phyloP scores from a whole-genome alignment of 1,139 yeast genomes.

The Geotrichum candidum region DNA sequence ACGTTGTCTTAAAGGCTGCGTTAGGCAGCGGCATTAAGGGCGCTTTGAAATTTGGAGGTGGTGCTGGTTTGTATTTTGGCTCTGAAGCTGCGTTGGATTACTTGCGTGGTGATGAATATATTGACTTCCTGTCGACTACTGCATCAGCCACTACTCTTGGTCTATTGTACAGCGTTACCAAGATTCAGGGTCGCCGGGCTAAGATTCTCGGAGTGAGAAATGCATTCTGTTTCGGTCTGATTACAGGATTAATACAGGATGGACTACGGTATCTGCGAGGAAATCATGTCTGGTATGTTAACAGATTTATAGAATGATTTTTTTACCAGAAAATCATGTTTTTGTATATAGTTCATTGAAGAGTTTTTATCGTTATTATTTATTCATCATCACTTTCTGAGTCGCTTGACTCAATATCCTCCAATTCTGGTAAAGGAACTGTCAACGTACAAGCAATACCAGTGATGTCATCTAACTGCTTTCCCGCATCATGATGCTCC shows the following conservation, averaged over 20 bases:
- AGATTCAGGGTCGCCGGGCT: constrained; percentile 36
- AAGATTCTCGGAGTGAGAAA: constrained; percentile 45
- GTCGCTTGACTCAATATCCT: constrained; percentile 54
- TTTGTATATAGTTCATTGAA: not conserved
- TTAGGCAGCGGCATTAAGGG: constrained; percentile 42
- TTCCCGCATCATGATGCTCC: constrained; percentile 83
- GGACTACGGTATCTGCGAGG: constrained; percentile 51
- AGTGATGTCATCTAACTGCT: constrained; percentile 79
- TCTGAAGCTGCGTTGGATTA: constrained; percentile 58
- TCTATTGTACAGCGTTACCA: constrained; percentile 40
- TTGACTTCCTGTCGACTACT: constrained; percentile 59
- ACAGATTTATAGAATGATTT: not conserved
- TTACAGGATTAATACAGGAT: constrained; percentile 63
- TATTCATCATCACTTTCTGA: constrained; percentile 10
- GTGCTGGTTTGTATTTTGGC: constrained; percentile 51
- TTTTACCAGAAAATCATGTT: not conserved
- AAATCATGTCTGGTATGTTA: constrained; percentile 55
- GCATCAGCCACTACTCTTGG: constrained; percentile 52
- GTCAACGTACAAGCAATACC: constrained; percentile 86
- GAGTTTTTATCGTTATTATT: not conserved
- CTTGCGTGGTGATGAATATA: constrained; percentile 36
- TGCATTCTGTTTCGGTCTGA: constrained; percentile 54
- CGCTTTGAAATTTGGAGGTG: constrained; percentile 43
- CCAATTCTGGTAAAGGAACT: constrained; percentile 80
- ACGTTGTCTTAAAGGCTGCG: constrained; percentile 59